Conservation (phyloP, 2,329 filamentous ascomycete genomes). For the Clarireedia paspali region DNA sequence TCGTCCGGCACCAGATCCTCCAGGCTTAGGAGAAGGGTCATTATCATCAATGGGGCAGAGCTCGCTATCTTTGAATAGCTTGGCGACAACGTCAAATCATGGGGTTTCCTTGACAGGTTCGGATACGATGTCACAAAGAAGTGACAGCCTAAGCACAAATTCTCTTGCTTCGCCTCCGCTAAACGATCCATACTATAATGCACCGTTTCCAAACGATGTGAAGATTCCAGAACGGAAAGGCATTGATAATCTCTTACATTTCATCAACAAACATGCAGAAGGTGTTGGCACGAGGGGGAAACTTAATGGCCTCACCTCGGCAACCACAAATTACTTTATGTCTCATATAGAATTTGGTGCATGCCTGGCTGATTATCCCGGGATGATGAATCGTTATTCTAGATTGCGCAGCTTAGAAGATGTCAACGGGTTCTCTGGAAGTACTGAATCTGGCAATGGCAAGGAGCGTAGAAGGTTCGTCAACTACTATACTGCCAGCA, state of each 20-base stretch:
- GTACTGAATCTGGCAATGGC: slow-evolving; percentile 18
- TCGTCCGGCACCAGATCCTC: slow-evolving; percentile 36
- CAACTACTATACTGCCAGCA: slow-evolving; percentile 87
- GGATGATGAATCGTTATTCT: slow-evolving; percentile 62
- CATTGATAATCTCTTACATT: slow-evolving; percentile 62
- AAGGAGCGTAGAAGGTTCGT: slow-evolving; percentile 63
- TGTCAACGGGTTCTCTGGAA: slow-evolving; percentile 44
- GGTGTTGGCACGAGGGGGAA: slow-evolving; percentile 5
- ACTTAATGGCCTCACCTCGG: slow-evolving; percentile 46
- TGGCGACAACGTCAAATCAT: slow-evolving; percentile 17
- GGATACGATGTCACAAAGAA: slow-evolving; percentile 17
- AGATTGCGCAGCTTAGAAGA: slow-evolving; percentile 65
- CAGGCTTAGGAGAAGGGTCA: slow-evolving; percentile 13
- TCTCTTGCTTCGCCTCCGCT: slow-evolving; percentile 19
- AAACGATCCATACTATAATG: slow-evolving; percentile 63
- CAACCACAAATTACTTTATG: slow-evolving; percentile 64
- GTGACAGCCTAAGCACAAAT: slow-evolving; percentile 20
- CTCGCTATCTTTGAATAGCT: slow-evolving; percentile 15
- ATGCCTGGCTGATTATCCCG: slow-evolving; percentile 68
- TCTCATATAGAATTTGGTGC: slow-evolving; percentile 80
- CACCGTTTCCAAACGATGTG: slow-evolving; percentile 68
- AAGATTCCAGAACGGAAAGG: slow-evolving; percentile 61
- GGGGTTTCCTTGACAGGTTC: slow-evolving; percentile 17
- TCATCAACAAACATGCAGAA: slow-evolving; percentile 76
- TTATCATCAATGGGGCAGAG: slow-evolving; percentile 12